Conservation (phyloP, 2,329 filamentous ascomycete species). For the Scleromitrula shiraiana region DNA sequence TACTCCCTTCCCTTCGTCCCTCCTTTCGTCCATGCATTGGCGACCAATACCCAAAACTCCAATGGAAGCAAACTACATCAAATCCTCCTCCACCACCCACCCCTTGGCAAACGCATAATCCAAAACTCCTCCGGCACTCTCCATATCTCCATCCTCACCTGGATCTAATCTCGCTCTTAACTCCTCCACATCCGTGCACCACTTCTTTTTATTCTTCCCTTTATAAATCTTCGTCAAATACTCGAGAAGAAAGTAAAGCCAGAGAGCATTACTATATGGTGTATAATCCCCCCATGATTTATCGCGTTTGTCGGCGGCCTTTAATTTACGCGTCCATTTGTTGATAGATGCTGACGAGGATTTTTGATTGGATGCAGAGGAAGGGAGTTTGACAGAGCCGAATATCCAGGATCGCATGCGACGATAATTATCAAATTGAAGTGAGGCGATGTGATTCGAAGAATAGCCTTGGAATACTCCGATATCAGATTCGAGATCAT, state of each 20-base stretch:
- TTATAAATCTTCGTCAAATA: neutral
- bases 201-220: neutral
- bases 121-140: slow-evolving; percentile 17
- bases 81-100: slow-evolving; percentile 19
- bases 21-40: no score
- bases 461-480: slow-evolving; percentile 53
- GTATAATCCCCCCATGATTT: slow-evolving; percentile 44
- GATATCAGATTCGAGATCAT: slow-evolving; percentile 53
- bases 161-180: slow-evolving; percentile 46
- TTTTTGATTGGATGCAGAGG: slow-evolving; percentile 11
- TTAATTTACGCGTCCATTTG: no score
- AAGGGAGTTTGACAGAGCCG: slow-evolving; percentile 13
- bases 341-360: slow-evolving; percentile 6
- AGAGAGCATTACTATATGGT: slow-evolving; percentile 58
- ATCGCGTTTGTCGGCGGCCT: neutral
- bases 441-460: slow-evolving; percentile 27
- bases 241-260: slow-evolving; percentile 41
- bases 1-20: no score
- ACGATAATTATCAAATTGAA: slow-evolving; percentile 54
- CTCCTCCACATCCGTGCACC: slow-evolving; percentile 10
- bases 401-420: slow-evolving; percentile 30
- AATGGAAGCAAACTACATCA: no score
- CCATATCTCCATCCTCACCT: slow-evolving; percentile 17
- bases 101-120: slow-evolving; percentile 16
- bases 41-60: no score